phyloP scores from a whole-genome alignment of 2,329 filamentous ascomycete genomes.

The Exserohilum rostratum region DNA sequence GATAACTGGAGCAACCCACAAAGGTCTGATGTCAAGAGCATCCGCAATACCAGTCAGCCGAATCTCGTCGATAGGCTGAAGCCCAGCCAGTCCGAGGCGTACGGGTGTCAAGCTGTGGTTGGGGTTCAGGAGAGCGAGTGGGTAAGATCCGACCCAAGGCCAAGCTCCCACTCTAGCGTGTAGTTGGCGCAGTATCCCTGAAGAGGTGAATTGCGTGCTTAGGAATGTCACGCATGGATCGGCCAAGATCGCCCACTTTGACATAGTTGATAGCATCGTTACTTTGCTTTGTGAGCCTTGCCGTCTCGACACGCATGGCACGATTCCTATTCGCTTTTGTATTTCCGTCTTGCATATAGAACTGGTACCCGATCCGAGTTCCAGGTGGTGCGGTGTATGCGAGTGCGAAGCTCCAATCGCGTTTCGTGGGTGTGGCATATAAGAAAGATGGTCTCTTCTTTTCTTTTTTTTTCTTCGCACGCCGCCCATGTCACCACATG shows the following conservation, averaged over 20 bases:
- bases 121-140: background rate
- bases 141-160: background rate
- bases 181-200: slow-evolving; percentile 11
- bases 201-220: slow-evolving; percentile 7
- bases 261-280: background rate
- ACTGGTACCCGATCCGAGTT: background rate
- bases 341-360: background rate
- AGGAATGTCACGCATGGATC: slow-evolving; percentile 5
- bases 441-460: background rate
- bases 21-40: background rate
- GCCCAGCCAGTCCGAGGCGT: background rate
- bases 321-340: background rate
- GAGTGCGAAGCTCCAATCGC: background rate
- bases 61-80: background rate
- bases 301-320: background rate
- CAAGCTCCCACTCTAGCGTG: slow-evolving; percentile 1
- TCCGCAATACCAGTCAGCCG: slow-evolving; percentile 3
- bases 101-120: background rate
- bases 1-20: background rate
- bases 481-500: background rate
- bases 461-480: background rate
- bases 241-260: slow-evolving; percentile 9
- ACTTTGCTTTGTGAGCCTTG: background rate
- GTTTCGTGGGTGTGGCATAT: background rate
- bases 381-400: background rate